Evolutionary conservation across 768 basidiomycete species (phyloP), one percentile per base, ranked within the genome.

Genomic region (Gloeopeniophorella convolvens): DNA sequence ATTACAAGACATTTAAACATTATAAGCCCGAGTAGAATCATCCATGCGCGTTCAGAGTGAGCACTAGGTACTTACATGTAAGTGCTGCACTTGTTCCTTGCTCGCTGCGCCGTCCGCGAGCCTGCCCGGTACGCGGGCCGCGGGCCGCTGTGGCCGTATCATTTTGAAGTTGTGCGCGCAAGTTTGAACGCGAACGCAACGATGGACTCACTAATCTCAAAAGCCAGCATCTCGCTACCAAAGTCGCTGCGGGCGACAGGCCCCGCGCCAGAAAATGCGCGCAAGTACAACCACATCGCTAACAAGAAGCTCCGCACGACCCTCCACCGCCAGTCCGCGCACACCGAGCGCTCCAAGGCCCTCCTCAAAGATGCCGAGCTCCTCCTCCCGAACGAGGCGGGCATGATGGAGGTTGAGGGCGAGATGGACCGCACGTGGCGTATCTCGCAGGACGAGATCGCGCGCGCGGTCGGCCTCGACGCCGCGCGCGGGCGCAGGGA

Each of bases 381-480:
- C 59, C 70, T 89, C n/a, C 66, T 82, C 48, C 70, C 74, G 36
- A 83, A 80, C 32, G 87, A 89, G 10, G 72, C 69, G 1, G 94
- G 94, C 1, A 67, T 72, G 48, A 80, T 97, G 50, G 78, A 85
- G 62, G 77, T 77, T 16, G 91, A 94, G 59, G 79, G 76, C 2
- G 80, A 79, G 45, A 74, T 97, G 67, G 96, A 98, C 63, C 68
- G 79, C 62, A 97, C 95, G 6, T 98, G 92, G 93, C 74, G 89
- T 50, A 75, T 92, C 7, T 72, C 78, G 0, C 96, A 98, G 69
- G 72, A 74, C 7, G 93, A 94, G 53, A 85, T 98, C 52, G 69
- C 71, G 10, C 56, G 74, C 41, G 72, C 73, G 18, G 74, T 88
- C 39, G 80, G 91, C 0, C 70, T 73, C 54, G 93, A 94, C 59